Evolutionary conservation across 1,139 yeast species (phyloP).

Genomic region (Yamadazyma sp.): DNA sequence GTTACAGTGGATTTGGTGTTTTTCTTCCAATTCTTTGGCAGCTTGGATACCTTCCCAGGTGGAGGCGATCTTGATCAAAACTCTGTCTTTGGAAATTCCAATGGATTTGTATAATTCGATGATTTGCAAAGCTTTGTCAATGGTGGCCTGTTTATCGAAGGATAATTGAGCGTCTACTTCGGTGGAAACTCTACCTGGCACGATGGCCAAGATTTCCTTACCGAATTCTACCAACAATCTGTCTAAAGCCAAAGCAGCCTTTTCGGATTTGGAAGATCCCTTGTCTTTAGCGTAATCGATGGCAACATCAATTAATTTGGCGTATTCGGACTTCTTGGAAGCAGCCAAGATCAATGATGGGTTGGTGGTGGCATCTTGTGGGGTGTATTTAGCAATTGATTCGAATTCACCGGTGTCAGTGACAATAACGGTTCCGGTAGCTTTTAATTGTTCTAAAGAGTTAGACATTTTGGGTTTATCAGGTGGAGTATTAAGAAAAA

Average conservation of each 20-base stretch:
- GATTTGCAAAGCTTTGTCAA: slow-evolving; percentile 87
- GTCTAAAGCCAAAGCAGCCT: slow-evolving; percentile 79
- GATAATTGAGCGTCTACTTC: slow-evolving; percentile 99
- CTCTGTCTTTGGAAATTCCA: slow-evolving; percentile 86
- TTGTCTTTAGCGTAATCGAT: slow-evolving; percentile 78
- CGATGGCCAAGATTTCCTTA: slow-evolving; percentile 86
- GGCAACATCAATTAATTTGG: slow-evolving; percentile 87
- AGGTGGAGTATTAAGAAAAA: too few species aligned
- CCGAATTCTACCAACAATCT: slow-evolving; percentile 95
- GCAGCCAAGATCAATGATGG: slow-evolving; percentile 98
- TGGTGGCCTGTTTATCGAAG: slow-evolving; percentile 89
- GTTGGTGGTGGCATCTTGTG: slow-evolving; percentile 99
- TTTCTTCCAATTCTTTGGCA: slow-evolving; percentile 89
- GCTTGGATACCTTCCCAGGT: slow-evolving; percentile 99
- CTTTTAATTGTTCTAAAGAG: slow-evolving; percentile 91
- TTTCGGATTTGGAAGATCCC: slow-evolving; percentile 48
- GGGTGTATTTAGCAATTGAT: slow-evolving; percentile 94
- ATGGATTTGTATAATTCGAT: slow-evolving; percentile 78
- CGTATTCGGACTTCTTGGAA: slow-evolving; percentile 84
- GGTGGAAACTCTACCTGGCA: slow-evolving; percentile 98
- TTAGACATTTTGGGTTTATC: slow-evolving; percentile 35
- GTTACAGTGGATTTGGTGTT: slow-evolving; percentile 92
- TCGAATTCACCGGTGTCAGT: slow-evolving; percentile 99
- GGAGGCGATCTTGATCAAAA: slow-evolving; percentile 94
- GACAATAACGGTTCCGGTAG: slow-evolving; percentile 93